Evolutionary conservation across 2,329 filamentous ascomycete genomes (phyloP).

Genomic region (Rugonectria rugulosa): DNA sequence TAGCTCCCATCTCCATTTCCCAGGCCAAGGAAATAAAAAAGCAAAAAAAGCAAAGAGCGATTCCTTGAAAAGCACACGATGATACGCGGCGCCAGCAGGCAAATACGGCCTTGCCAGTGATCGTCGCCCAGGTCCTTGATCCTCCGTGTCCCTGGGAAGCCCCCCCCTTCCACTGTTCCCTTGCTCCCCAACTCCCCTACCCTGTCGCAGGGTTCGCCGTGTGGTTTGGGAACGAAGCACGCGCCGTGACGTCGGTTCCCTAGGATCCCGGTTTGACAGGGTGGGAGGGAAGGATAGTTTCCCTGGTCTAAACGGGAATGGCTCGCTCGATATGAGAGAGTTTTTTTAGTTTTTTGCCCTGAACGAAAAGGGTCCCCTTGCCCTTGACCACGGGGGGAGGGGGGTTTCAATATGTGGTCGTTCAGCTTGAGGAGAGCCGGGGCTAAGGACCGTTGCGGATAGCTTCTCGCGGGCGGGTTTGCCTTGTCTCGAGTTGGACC

Average conservation of each 20-base stretch:
- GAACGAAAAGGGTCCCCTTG: no score
- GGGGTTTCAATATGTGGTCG: not conserved
- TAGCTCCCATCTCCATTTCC: conserved; percentile 16
- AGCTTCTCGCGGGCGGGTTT: not conserved
- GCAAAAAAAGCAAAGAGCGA: not conserved
- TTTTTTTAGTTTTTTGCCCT: conserved; percentile 3
- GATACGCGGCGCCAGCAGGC: conserved; percentile 30
- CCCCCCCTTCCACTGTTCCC: no score
- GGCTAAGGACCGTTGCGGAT: conserved; percentile 11
- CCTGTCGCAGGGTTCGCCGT: conserved; percentile 11
- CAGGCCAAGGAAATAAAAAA: conserved; percentile 7
- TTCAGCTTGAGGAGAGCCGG: not conserved
- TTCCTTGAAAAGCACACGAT: conserved; percentile 23
- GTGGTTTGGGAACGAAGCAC: not conserved
- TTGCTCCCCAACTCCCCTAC: not conserved
- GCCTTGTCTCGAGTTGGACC: no score
- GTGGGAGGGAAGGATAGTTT: not conserved
- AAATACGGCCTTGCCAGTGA: conserved; percentile 28
- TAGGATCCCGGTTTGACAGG: not conserved
- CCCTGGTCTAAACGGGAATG: not conserved
- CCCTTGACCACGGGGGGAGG: no score
- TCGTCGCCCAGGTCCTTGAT: conserved; percentile 29
- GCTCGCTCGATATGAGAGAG: not conserved
- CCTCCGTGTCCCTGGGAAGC: conserved; percentile 8
- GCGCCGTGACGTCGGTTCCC: conserved; percentile 2